These are phyloP conservation scores for Magnaporthiopsis rhizophila DNA, from an alignment of 2,329 filamentous ascomycete species.

Conservation along the genomic window DNA sequence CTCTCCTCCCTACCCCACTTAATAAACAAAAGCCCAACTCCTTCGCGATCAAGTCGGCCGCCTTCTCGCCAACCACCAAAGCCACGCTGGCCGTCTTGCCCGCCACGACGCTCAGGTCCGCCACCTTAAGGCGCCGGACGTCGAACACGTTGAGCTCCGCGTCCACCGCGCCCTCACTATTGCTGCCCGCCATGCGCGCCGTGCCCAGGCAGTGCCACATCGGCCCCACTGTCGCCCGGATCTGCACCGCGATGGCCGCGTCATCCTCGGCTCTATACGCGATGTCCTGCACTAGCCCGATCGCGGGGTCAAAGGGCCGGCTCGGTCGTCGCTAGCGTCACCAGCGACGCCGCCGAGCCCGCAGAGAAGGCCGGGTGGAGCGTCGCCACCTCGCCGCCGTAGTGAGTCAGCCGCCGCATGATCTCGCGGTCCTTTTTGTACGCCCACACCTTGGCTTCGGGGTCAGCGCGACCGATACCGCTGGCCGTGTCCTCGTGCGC, in stretches of 20 bases:
- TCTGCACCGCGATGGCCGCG: slow-evolving; percentile 32
- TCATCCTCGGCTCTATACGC: slow-evolving; percentile 35
- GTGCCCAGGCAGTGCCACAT: slow-evolving; percentile 36
- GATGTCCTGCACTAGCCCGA: slow-evolving; percentile 19
- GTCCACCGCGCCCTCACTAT: slow-evolving; percentile 30
- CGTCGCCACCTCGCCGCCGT: slow-evolving; percentile 20
- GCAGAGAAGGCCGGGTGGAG: slow-evolving; percentile 18
- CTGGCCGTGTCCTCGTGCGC: slow-evolving; percentile 25
- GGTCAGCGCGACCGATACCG: slow-evolving; percentile 26
- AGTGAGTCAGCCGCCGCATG: slow-evolving; percentile 34
- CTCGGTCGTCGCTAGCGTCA: slow-evolving; percentile 11
- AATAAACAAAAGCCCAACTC: background rate
- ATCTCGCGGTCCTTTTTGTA: slow-evolving; percentile 42
- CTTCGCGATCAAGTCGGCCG: slow-evolving; percentile 28
- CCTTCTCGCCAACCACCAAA: slow-evolving; percentile 39
- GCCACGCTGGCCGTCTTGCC: slow-evolving; percentile 42
- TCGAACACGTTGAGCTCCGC: slow-evolving; percentile 32
- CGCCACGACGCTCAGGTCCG: slow-evolving; percentile 26
- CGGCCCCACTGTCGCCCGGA: slow-evolving; percentile 29
- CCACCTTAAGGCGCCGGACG: slow-evolving; percentile 30
- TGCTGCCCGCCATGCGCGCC: slow-evolving; percentile 30
- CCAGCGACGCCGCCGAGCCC: slow-evolving; percentile 10
- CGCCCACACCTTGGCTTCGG: slow-evolving; percentile 42
- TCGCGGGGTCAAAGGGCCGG: slow-evolving; percentile 7
- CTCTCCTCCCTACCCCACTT: background rate